These are phyloP conservation scores for Cystobasidiaceae sp. DNA, from an alignment of 1,284 basidiomycete genomes.

Conservation along the genomic window DNA sequence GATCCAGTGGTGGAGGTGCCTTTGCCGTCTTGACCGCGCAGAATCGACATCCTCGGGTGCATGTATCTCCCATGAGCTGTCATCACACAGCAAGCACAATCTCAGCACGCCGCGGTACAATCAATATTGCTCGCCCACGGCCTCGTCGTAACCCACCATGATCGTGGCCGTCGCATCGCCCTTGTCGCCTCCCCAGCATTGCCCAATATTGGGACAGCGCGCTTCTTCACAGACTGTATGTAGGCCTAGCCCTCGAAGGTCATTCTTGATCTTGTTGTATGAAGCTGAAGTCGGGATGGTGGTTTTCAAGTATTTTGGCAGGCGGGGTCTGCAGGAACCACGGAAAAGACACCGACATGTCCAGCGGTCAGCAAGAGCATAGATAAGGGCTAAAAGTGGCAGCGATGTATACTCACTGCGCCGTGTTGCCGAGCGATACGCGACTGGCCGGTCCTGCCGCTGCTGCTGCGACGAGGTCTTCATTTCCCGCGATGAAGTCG, in stretches of 20 bases:
- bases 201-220: constrained; percentile 96
- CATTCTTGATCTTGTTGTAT: constrained; percentile 89
- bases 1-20: constrained; percentile 81
- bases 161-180: constrained; percentile 94
- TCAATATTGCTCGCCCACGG: no score
- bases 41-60: constrained; percentile 95
- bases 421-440: constrained; percentile 53
- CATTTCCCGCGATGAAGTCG: constrained; percentile 71
- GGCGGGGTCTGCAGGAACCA: constrained; percentile 47
- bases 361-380: background rate
- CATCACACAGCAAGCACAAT: no score
- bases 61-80: constrained; percentile 98
- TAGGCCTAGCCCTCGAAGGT: constrained; percentile 81
- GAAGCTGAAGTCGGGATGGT: constrained; percentile 71
- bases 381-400: constrained; percentile 38
- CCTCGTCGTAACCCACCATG: constrained; percentile 67
- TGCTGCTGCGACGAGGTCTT: constrained; percentile 42
- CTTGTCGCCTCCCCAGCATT: constrained; percentile 91
- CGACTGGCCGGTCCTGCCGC: constrained; percentile 36
- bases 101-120: no score
- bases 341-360: no score
- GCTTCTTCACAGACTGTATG: constrained; percentile 99
- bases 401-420: constrained; percentile 69
- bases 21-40: constrained; percentile 95
- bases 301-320: constrained; percentile 90